Percentiles rank a stretch among this genome's conserved stretches.
Conservation (phyloP, 257 asterid genomes). For the Salvia rosmarinus region DNA sequence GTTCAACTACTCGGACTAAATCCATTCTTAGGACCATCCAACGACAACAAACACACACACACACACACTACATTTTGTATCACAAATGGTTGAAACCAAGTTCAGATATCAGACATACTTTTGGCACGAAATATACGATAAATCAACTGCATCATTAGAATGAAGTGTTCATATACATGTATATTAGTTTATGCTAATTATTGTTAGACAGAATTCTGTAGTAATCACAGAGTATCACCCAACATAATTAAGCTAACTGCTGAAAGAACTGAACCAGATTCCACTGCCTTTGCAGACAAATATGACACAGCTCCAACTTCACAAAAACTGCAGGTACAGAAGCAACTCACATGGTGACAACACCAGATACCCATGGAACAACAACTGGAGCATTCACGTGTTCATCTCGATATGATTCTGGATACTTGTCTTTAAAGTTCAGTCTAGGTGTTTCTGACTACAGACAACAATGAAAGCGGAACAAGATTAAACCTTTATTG, state of each 20-base stretch:
- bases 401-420: conserved; percentile 68
- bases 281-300: background rate
- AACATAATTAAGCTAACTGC: background rate
- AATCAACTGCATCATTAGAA: background rate
- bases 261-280: conserved; percentile 11
- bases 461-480: conserved; percentile 30
- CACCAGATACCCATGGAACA: conserved; percentile 94
- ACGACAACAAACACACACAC: too few relatives aligned
- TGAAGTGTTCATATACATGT: background rate
- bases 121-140: background rate
- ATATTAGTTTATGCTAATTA: background rate
- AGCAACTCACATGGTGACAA: conserved; percentile 43
- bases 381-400: conserved; percentile 75
- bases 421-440: conserved; percentile 71
- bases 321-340: background rate
- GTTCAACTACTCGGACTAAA: too few relatives aligned
- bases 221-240: background rate
- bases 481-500: too few relatives aligned
- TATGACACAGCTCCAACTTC: background rate
- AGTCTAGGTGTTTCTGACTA: conserved; percentile 76
- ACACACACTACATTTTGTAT: too few relatives aligned
- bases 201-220: background rate
- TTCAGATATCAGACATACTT: background rate
- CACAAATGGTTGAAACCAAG: too few relatives aligned
- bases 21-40: too few relatives aligned